Evolutionary conservation across 176 grass and related monocot genomes (phyloP).

Genomic region (Zoysia pacifica): DNA sequence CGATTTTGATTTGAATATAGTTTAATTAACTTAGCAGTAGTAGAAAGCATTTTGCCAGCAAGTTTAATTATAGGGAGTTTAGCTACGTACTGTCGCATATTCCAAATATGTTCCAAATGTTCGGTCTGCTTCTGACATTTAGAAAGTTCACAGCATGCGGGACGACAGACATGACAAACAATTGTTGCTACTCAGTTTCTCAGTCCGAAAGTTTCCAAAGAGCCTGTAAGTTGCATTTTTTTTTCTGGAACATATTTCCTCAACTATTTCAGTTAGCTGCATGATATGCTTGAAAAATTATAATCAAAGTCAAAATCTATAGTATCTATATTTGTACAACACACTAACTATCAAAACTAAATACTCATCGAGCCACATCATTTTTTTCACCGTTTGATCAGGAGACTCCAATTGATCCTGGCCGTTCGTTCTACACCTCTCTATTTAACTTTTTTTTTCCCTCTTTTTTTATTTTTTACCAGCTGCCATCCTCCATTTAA

Average conservation of each 20-base stretch:
- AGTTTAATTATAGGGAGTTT: neutral
- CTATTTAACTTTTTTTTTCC: too few relatives aligned
- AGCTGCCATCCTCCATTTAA: too few relatives aligned
- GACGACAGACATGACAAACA: slow-evolving; percentile 15
- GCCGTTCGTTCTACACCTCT: too few relatives aligned
- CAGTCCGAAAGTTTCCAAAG: slow-evolving; percentile 13
- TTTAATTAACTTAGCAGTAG: neutral
- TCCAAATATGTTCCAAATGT: slow-evolving; percentile 6
- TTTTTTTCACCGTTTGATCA: too few relatives aligned
- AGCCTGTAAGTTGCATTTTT: neutral
- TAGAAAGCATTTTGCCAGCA: slow-evolving; percentile 12
- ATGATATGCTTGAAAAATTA: neutral
- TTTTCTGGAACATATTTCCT: too few relatives aligned
- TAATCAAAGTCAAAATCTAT: neutral
- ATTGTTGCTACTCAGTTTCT: neutral
- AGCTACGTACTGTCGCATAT: neutral
- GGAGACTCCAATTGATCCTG: too few relatives aligned
- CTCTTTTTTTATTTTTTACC: too few relatives aligned
- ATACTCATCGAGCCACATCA: too few relatives aligned
- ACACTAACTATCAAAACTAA: too few relatives aligned
- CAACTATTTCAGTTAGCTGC: neutral
- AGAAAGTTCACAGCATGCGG: slow-evolving; percentile 12
- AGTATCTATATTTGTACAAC: too few relatives aligned
- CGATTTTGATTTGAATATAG: neutral
- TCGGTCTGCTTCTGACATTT: neutral